Evolutionary conservation across 495 filamentous ascomycete species (phyloP).

Genomic region (Neurospora sp.): DNA sequence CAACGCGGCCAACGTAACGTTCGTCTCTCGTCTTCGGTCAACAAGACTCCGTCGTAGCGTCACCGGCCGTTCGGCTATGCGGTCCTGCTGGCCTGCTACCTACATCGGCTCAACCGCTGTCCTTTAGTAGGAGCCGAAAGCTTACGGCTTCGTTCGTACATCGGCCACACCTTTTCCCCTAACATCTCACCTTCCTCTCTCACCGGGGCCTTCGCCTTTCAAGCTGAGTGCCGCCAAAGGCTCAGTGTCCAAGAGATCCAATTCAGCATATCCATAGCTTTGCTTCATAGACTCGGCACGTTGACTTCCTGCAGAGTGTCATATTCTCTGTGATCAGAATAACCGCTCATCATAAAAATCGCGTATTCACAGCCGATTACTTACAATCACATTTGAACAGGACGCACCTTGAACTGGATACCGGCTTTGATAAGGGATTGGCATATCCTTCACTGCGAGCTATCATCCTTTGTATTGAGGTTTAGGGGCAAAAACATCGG

Average conservation of each 20-base stretch:
- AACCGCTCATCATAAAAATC: background rate
- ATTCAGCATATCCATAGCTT: background rate
- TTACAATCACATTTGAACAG: background rate
- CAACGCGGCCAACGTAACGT: background rate
- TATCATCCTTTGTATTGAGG: background rate
- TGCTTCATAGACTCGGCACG: background rate
- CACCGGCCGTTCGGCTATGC: background rate
- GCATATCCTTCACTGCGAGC: background rate
- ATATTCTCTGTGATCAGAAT: background rate
- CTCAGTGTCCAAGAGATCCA: background rate
- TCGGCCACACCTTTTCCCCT: background rate
- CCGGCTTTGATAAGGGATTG: background rate
- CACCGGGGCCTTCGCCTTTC: background rate
- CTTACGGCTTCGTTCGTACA: background rate
- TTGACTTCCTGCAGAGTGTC: background rate
- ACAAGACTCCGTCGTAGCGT: background rate
- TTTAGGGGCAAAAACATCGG: background rate
- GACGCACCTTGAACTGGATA: background rate
- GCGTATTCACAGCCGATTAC: background rate
- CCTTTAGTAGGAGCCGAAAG: background rate
- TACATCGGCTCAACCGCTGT: background rate
- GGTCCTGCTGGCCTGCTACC: background rate
- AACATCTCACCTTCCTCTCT: background rate
- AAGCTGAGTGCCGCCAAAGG: background rate
- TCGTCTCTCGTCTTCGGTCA: background rate